phyloP scores from a whole-genome alignment of 2,329 filamentous ascomycete genomes.

The Colletotrichum sp. region DNA sequence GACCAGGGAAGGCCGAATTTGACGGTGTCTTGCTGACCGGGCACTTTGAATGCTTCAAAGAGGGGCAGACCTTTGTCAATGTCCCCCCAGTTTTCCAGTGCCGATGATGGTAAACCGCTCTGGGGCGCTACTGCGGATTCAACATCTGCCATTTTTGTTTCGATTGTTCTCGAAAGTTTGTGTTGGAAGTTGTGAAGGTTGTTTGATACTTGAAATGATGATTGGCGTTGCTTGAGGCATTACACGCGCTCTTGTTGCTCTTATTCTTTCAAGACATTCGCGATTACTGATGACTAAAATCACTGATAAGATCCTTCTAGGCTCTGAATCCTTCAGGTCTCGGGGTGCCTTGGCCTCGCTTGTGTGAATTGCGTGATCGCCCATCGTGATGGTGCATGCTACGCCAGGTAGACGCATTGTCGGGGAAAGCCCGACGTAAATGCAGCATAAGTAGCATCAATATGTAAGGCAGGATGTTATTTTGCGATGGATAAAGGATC shows the following conservation, averaged over 20 bases:
- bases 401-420: background rate
- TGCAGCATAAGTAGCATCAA: background rate
- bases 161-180: background rate
- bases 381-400: background rate
- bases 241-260: background rate
- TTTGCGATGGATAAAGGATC: background rate
- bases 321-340: background rate
- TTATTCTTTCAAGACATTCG: background rate
- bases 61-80: too few relatives aligned
- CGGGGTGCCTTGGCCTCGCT: background rate
- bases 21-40: slow-evolving; percentile 26
- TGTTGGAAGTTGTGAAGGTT: background rate
- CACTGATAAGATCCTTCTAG: background rate
- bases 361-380: background rate
- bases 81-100: background rate
- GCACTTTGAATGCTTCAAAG: slow-evolving; percentile 24
- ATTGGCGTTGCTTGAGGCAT: background rate
- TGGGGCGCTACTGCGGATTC: background rate
- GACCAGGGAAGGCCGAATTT: slow-evolving; percentile 24
- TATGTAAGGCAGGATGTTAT: background rate
- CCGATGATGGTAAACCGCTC: background rate
- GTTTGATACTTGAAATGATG: background rate
- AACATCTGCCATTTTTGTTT: background rate
- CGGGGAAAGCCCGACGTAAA: background rate
- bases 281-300: background rate